Evolutionary conservation across 176 grass and related monocot species (phyloP).

Genomic region (Themeda triandra): DNA sequence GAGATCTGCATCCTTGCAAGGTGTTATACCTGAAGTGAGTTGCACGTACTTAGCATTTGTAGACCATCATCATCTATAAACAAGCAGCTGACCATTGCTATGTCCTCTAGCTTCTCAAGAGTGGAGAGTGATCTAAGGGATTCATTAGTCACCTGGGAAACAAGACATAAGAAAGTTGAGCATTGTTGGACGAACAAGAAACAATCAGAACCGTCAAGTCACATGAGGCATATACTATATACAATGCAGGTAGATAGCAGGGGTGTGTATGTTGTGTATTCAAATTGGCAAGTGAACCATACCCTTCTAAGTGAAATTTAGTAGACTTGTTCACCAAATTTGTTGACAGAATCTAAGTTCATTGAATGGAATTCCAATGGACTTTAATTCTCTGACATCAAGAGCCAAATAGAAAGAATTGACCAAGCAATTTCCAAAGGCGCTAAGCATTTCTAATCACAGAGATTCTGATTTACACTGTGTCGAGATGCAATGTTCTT

Average conservation of each 20-base stretch:
- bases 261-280: background rate
- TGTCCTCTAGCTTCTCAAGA: slow-evolving; percentile 59
- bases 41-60: slow-evolving; percentile 32
- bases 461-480: background rate
- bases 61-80: slow-evolving; percentile 64
- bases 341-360: background rate
- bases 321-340: no score
- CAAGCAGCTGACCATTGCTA: slow-evolving; percentile 58
- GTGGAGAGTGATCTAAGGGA: slow-evolving; percentile 64
- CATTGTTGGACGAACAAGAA: background rate
- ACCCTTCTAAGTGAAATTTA: background rate
- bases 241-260: background rate
- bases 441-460: background rate
- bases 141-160: slow-evolving; percentile 53
- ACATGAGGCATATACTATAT: background rate
- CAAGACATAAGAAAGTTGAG: background rate
- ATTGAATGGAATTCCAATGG: background rate
- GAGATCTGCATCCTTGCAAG: background rate
- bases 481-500: background rate
- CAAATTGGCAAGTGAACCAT: background rate
- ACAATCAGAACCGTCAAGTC: background rate
- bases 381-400: background rate
- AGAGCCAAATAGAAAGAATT: background rate
- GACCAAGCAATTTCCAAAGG: background rate
- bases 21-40: slow-evolving; percentile 43